phyloP scores from a whole-genome alignment of 2,329 filamentous ascomycete genomes.

The Xylariaceae sp. region DNA sequence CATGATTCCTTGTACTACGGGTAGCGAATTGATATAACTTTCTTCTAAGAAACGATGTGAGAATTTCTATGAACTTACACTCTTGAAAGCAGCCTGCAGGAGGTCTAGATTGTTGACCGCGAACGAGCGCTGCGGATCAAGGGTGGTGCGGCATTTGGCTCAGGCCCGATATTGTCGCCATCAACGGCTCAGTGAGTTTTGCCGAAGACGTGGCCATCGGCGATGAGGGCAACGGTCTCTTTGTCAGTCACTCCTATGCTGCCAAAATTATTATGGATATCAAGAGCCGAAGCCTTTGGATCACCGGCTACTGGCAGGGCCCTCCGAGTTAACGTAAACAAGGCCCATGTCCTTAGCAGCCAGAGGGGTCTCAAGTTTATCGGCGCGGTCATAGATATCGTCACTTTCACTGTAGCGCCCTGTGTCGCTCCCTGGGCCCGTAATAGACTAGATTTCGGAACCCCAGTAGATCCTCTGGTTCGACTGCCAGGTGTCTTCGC shows the following conservation, averaged over 20 bases:
- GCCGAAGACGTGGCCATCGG: constrained; percentile 78
- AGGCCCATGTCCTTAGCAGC: constrained; percentile 75
- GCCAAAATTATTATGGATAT: constrained; percentile 76
- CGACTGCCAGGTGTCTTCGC: constrained; percentile 75
- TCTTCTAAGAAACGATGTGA: background rate
- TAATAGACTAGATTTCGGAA: constrained; percentile 73
- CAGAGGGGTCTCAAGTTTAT: constrained; percentile 71
- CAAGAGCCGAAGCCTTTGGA: constrained; percentile 69
- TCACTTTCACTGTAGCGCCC: constrained; percentile 54
- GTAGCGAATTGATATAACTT: background rate
- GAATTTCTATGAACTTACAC: constrained; percentile 30
- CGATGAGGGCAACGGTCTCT: constrained; percentile 82
- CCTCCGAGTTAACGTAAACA: constrained; percentile 83
- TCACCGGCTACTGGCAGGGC: constrained; percentile 75
- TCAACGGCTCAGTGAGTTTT: constrained; percentile 79
- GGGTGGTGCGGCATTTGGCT: constrained; percentile 74
- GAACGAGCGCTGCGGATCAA: constrained; percentile 77
- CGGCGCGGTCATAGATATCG: constrained; percentile 40
- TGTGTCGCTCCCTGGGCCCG: constrained; percentile 73
- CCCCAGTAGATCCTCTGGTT: constrained; percentile 82
- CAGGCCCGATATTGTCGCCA: constrained; percentile 69
- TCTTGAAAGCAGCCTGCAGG: constrained; percentile 65
- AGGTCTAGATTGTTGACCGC: constrained; percentile 74
- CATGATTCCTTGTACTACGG: constrained; percentile 65
- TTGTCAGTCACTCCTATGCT: constrained; percentile 85